These are phyloP conservation scores for Butyriboletus loyo DNA, from an alignment of 768 basidiomycete species.

Conservation along the genomic window DNA sequence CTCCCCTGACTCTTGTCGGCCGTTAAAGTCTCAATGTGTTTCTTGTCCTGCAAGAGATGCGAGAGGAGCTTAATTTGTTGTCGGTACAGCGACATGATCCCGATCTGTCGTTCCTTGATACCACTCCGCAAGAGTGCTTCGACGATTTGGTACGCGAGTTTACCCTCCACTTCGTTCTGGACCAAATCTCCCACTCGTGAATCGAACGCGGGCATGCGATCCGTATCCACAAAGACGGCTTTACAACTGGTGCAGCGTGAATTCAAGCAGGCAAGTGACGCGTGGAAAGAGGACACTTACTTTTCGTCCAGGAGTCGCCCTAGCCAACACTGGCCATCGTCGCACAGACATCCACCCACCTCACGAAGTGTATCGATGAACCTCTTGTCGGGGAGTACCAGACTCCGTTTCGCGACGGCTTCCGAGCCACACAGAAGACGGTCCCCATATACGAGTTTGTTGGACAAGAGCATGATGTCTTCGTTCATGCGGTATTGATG, in stretches of 20 bases:
- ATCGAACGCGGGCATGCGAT: constrained; percentile 72
- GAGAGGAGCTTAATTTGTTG: constrained; percentile 92
- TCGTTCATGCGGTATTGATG: constrained; percentile 96
- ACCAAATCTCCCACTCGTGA: constrained; percentile 84
- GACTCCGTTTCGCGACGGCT: constrained; percentile 55
- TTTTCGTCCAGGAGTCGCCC: constrained; percentile 57
- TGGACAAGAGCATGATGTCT: constrained; percentile 91
- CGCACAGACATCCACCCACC: constrained; percentile 28
- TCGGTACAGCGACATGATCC: constrained; percentile 87
- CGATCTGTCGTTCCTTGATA: constrained; percentile 67
- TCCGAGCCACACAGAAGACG: constrained; percentile 77
- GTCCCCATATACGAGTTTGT: constrained; percentile 79
- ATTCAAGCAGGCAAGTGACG: too few relatives aligned
- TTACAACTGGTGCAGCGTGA: constrained; percentile 52
- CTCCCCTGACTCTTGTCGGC: constrained; percentile 93
- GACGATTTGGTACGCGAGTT: constrained; percentile 61
- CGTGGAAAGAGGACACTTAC: constrained; percentile 37
- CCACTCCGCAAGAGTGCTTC: constrained; percentile 66
- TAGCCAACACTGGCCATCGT: constrained; percentile 63
- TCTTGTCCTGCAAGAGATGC: constrained; percentile 52
- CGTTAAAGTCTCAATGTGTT: constrained; percentile 79
- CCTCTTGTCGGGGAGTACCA: constrained; percentile 50
- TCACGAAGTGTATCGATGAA: constrained; percentile 47
- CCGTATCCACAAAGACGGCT: constrained; percentile 94
- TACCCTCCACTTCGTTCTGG: constrained; percentile 83